Percentiles rank a stretch among this genome's conserved stretches.
Conservation (phyloP, 2,329 filamentous ascomycete species). For the Gnomoniopsis smithogilvyi region DNA sequence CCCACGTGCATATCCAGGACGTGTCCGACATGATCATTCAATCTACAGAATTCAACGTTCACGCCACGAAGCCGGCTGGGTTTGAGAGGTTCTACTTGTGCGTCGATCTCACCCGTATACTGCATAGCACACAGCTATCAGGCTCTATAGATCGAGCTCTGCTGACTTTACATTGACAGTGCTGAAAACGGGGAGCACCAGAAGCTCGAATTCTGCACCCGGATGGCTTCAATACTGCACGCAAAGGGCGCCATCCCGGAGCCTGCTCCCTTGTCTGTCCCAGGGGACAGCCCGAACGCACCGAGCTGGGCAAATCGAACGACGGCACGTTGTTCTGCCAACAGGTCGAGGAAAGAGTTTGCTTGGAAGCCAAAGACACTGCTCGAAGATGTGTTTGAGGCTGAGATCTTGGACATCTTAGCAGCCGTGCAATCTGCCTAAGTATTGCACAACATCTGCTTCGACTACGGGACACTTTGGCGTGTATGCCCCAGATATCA, state of each 20-base stretch:
- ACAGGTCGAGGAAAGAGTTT: background rate
- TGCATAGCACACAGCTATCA: background rate
- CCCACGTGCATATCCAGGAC: slow-evolving; percentile 1
- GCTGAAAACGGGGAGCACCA: slow-evolving; percentile 8
- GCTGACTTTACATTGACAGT: background rate
- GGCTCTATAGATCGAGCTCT: background rate
- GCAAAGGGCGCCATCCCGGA: background rate
- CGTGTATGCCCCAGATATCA: background rate
- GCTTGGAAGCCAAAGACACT: background rate
- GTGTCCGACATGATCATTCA: background rate
- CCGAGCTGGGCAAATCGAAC: background rate
- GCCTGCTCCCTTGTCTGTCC: background rate
- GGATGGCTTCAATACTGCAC: slow-evolving; percentile 1
- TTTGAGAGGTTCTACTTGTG: slow-evolving; percentile 6
- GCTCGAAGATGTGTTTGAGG: background rate
- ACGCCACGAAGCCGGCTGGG: background rate
- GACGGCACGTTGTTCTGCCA: background rate
- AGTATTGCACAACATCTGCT: background rate
- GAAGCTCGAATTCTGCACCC: background rate
- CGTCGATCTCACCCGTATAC: background rate
- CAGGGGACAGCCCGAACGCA: background rate
- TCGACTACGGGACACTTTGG: background rate
- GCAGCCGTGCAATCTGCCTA: background rate
- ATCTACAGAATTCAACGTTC: background rate
- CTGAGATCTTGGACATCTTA: background rate